Conservation (phyloP, 1,139 yeast species). For the Scheffersomyces parashehatae region DNA sequence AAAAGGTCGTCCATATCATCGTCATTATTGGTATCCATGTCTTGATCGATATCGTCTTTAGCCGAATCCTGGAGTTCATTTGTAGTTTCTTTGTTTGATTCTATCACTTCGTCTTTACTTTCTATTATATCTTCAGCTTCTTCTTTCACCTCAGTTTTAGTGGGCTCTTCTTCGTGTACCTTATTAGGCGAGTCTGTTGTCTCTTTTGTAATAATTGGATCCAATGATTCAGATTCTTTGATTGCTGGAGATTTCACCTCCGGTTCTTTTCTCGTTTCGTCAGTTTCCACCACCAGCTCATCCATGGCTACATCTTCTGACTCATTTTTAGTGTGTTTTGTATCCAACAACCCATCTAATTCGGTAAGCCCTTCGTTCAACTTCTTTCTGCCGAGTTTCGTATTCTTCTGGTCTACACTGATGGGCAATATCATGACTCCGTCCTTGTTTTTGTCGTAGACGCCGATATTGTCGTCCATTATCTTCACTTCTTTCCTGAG, state of each 20-base stretch:
- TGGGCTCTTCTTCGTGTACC: not conserved
- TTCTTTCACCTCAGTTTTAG: not conserved
- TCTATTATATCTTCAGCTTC: constrained; percentile 1
- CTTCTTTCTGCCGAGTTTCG: constrained; percentile 54
- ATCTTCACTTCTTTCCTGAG: constrained; percentile 57
- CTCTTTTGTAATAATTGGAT: too few relatives aligned
- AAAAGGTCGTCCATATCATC: constrained; percentile 3
- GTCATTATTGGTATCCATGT: not conserved
- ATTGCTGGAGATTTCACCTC: not conserved
- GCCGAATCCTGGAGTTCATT: not conserved
- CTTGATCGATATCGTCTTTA: not conserved
- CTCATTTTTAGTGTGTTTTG: constrained; percentile 13
- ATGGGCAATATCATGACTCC: constrained; percentile 59
- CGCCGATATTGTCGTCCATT: constrained; percentile 59
- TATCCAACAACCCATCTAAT: constrained; percentile 21
- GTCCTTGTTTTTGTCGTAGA: constrained; percentile 43
- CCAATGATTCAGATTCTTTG: too few relatives aligned
- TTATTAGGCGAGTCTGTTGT: too few relatives aligned
- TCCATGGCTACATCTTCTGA: constrained; percentile 3
- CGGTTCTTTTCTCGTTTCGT: not conserved
- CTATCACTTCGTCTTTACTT: not conserved
- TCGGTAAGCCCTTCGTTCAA: constrained; percentile 37
- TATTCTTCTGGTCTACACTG: constrained; percentile 61
- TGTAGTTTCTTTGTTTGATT: not conserved
- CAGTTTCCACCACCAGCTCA: not conserved